A percentile compares a stretch with the other conserved stretches of the same genome.
Conservation (phyloP, 176 grass and related monocot species). For the Saccharum spontaneum region DNA sequence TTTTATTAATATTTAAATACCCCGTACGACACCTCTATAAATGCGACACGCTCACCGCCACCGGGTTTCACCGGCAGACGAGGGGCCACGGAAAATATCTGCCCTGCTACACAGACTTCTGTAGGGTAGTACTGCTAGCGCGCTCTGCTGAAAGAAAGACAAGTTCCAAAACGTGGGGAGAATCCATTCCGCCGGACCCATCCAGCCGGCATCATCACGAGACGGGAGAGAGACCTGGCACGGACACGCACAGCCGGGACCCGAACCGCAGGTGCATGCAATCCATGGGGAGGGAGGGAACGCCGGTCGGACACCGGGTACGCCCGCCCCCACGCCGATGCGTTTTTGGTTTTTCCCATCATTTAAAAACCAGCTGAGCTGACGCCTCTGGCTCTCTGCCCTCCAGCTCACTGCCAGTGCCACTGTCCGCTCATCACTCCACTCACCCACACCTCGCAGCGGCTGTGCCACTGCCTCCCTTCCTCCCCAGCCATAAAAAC, state of each 20-base stretch:
- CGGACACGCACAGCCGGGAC: background rate
- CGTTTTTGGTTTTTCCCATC: conserved; percentile 22
- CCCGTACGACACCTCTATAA: too few species aligned
- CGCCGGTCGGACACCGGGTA: background rate
- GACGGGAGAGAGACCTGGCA: conserved; percentile 14
- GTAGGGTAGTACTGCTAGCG: background rate
- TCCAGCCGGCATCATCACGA: conserved; percentile 1
- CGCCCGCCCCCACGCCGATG: conserved; percentile 9
- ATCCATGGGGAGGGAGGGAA: background rate
- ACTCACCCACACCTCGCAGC: background rate
- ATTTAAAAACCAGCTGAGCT: conserved; percentile 32
- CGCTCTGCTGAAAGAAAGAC: background rate
- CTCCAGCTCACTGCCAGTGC: conserved; percentile 66
- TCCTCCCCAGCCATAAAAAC: conserved; percentile 13
- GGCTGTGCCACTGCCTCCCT: background rate
- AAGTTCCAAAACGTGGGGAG: background rate
- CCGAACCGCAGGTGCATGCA: background rate
- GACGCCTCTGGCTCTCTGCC: conserved; percentile 35
- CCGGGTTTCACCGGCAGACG: background rate
- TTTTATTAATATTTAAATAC: too few species aligned
- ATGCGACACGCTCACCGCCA: background rate
- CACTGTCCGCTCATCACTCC: conserved; percentile 23
- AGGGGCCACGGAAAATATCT: conserved; percentile 27
- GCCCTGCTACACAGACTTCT: background rate
- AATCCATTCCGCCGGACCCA: conserved; percentile 23